These are phyloP conservation scores for Glycine soja DNA, from an alignment of 306 rosid species.

Conservation along the genomic window DNA sequence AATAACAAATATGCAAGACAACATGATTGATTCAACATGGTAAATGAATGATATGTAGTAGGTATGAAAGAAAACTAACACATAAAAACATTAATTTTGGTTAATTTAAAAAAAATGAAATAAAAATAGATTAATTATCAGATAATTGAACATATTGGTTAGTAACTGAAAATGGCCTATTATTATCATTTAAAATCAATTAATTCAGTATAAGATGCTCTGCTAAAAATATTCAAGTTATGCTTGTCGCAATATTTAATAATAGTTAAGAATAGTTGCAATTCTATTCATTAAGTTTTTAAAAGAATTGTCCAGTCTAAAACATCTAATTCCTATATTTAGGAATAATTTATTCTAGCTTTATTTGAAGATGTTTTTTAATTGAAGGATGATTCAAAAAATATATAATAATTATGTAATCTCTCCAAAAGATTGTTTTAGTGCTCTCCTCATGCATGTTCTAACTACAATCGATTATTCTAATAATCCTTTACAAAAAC, in stretches of 20 bases:
- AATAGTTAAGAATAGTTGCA: not conserved
- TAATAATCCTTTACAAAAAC: not conserved
- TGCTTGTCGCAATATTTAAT: not conserved
- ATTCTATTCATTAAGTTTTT: not conserved
- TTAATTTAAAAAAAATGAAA: not conserved
- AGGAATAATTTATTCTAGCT: no score
- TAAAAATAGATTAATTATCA: not conserved
- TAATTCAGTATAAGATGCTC: not conserved
- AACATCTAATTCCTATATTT: not conserved
- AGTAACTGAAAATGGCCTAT: not conserved
- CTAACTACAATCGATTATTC: no score
- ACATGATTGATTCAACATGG: conserved; percentile 1
- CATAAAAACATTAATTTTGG: not conserved
- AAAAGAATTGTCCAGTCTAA: not conserved
- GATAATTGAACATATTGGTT: not conserved
- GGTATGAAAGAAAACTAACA: not conserved
- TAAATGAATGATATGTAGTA: conserved; percentile 3
- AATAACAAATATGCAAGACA: not conserved
- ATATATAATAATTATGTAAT: not conserved
- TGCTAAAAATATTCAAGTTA: not conserved
- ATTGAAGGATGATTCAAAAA: not conserved
- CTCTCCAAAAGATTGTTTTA: not conserved
- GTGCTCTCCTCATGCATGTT: not conserved
- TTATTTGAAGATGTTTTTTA: not conserved
- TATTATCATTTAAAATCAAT: not conserved